Conservation (phyloP, 2,329 filamentous ascomycete species). For the Aspergillus pseudoviridinutans region DNA sequence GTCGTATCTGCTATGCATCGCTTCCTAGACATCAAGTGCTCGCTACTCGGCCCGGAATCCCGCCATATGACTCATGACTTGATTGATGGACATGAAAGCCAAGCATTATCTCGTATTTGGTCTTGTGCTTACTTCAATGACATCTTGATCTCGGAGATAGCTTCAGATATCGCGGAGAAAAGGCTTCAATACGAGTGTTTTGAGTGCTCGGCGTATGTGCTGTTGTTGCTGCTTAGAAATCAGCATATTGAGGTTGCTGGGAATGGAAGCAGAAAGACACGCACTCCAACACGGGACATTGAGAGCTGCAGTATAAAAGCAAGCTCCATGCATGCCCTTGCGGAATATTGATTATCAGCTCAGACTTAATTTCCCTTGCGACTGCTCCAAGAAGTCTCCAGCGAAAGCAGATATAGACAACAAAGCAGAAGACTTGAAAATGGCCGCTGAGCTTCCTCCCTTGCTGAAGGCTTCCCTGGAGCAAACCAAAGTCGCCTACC, state of each 20-base stretch:
- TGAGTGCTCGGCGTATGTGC: neutral
- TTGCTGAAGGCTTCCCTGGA: neutral
- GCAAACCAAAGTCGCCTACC: neutral
- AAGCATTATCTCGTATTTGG: neutral
- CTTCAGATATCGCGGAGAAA: neutral
- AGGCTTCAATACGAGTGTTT: neutral
- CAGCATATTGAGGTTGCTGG: neutral
- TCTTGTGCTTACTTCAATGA: neutral
- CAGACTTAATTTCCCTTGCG: neutral
- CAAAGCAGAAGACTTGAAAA: neutral
- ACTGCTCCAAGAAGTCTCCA: neutral
- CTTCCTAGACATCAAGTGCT: neutral
- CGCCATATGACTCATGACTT: neutral
- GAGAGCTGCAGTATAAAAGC: neutral
- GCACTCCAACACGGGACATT: neutral
- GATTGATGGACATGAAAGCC: neutral
- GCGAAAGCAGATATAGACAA: neutral
- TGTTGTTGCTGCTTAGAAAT: neutral
- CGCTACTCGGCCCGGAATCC: neutral
- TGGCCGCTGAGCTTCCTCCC: neutral
- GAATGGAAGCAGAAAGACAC: neutral
- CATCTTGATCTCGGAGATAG: neutral
- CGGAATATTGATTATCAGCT: neutral
- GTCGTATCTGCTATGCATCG: too few relatives aligned
- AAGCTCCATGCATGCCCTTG: neutral